These are phyloP conservation scores for Hypholoma fasciculare DNA, from an alignment of 768 basidiomycete genomes.

Conservation along the genomic window DNA sequence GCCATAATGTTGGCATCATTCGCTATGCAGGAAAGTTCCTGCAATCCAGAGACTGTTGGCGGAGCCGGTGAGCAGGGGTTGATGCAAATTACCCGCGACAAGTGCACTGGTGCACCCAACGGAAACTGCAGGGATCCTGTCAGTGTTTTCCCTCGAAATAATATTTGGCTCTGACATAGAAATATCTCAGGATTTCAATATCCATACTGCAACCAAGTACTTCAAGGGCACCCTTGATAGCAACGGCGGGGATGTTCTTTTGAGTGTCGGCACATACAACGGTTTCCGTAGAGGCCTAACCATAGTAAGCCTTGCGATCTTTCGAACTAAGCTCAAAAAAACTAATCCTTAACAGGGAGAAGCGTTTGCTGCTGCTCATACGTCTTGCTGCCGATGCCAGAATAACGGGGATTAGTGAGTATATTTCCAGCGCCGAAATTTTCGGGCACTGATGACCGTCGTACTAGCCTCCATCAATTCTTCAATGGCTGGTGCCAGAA, in stretches of 20 bases:
- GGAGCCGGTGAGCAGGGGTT: conserved; percentile 83
- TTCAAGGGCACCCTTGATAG: conserved; percentile 50
- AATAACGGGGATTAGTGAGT: conserved; percentile 87
- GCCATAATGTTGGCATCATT: conserved; percentile 82
- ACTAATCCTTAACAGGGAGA: conserved; percentile 32
- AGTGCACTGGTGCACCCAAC: conserved; percentile 60
- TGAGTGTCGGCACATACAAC: conserved; percentile 72
- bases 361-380: conserved; percentile 58
- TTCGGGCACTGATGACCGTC: conserved; percentile 7
- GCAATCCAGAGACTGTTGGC: conserved; percentile 66
- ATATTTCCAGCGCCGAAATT: neutral
- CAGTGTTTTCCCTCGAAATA: conserved; percentile 12
- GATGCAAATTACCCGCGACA: conserved; percentile 83
- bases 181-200: conserved; percentile 62
- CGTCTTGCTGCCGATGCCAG: conserved; percentile 67
- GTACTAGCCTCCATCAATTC: conserved; percentile 60
- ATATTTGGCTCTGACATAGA: neutral
- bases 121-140: conserved; percentile 50
- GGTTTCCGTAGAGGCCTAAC: conserved; percentile 69
- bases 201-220: conserved; percentile 62
- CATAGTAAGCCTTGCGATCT: conserved; percentile 32
- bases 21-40: conserved; percentile 83
- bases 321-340: neutral
- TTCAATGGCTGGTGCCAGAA: conserved; percentile 74
- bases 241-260: conserved; percentile 54